Evolutionary conservation across 2,329 filamentous ascomycete genomes (phyloP).

Genomic region (Camillea tinctor): DNA sequence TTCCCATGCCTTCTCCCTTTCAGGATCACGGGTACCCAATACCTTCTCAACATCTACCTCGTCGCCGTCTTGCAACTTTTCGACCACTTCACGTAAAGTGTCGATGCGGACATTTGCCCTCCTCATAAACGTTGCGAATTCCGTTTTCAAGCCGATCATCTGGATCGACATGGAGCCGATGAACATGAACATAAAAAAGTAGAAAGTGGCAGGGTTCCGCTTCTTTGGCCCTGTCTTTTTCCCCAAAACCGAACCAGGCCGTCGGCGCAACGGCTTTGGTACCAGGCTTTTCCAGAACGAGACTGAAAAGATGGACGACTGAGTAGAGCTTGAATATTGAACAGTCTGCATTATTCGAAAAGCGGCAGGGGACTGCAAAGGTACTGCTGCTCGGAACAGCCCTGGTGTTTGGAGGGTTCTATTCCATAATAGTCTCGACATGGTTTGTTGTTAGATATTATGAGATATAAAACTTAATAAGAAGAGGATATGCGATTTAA

Average conservation of each 20-base stretch:
- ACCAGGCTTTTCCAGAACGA: constrained; percentile 70
- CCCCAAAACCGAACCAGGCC: constrained; percentile 34
- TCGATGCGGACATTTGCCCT: constrained; percentile 77
- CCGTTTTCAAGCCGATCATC: constrained; percentile 77
- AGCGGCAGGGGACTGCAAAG: constrained; percentile 1
- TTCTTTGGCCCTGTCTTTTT: constrained; percentile 54
- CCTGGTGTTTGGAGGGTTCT: constrained; percentile 15
- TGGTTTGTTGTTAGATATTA: constrained; percentile 1
- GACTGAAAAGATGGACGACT: constrained; percentile 52
- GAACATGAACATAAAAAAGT: constrained; percentile 76
- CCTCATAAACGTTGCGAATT: constrained; percentile 69
- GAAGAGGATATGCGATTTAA: not conserved
- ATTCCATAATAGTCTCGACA: constrained; percentile 18
- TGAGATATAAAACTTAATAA: not conserved
- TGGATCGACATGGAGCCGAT: constrained; percentile 97
- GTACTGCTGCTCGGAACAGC: constrained; percentile 3
- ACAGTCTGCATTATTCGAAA: constrained; percentile 12
- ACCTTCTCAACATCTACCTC: constrained; percentile 81
- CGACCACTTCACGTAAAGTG: constrained; percentile 71
- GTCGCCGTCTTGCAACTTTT: constrained; percentile 68
- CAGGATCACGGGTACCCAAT: constrained; percentile 74
- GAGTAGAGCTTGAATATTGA: constrained; percentile 39
- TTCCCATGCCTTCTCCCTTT: constrained; percentile 83
- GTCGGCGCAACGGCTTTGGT: constrained; percentile 62
- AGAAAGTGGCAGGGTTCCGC: constrained; percentile 82